phyloP scores from a whole-genome alignment of 2,329 filamentous ascomycete species.

The Aspergillus amoenus region DNA sequence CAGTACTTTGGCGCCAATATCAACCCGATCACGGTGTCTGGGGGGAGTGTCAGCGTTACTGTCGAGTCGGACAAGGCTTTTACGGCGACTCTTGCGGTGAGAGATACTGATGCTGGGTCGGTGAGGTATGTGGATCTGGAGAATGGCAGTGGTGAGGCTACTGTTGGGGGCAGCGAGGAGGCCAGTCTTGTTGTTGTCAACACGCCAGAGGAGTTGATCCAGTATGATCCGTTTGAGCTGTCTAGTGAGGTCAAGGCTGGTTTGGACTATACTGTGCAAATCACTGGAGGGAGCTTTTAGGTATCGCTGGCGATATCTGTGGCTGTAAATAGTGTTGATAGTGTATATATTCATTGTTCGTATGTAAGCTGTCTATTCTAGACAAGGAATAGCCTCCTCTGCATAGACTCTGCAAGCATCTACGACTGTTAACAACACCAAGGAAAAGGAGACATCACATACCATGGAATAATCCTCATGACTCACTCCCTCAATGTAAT shows the following conservation, averaged over 20 bases:
- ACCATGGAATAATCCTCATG: slow-evolving; percentile 1
- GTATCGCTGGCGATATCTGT: background rate
- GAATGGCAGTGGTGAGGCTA: slow-evolving; percentile 1
- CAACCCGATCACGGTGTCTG: slow-evolving; percentile 1
- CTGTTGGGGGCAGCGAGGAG: background rate
- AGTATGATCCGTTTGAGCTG: slow-evolving; percentile 10
- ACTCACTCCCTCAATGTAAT: background rate
- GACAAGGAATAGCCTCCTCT: background rate
- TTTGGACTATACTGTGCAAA: background rate
- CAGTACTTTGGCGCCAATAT: slow-evolving; percentile 16
- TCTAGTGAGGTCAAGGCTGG: background rate
- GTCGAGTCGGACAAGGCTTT: background rate
- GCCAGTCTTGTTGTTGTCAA: slow-evolving; percentile 12
- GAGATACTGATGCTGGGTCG: background rate
- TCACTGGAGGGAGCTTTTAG: background rate
- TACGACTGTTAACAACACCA: background rate
- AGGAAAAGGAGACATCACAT: background rate
- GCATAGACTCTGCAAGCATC: background rate
- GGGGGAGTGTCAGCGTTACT: background rate
- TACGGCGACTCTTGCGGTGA: slow-evolving; percentile 8
- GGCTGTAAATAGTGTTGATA: background rate
- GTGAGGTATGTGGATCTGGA: slow-evolving; percentile 10
- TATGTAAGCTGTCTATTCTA: background rate
- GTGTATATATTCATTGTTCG: background rate
- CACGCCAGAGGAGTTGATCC: background rate